phyloP scores from a whole-genome alignment of 2,329 filamentous ascomycete genomes.

The Colletotrichum paranaense region DNA sequence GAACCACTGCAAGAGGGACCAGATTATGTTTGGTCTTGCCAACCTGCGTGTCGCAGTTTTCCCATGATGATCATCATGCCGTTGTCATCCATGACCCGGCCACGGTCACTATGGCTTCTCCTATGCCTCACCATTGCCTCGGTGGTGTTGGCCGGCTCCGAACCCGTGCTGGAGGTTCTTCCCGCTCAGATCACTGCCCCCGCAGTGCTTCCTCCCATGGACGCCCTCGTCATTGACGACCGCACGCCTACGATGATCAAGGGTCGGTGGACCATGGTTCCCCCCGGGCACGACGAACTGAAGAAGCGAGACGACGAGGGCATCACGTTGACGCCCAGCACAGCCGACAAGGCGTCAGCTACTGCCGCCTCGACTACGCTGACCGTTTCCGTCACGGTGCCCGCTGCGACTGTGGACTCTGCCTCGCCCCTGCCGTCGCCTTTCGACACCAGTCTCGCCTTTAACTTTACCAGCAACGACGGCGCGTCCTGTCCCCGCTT shows the following conservation, averaged over 20 bases:
- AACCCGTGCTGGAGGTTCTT: background rate
- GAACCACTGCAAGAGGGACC: constrained; percentile 22
- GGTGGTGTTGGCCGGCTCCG: constrained; percentile 14
- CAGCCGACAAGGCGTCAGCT: background rate
- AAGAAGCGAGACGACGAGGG: constrained; percentile 41
- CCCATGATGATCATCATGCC: constrained; percentile 41
- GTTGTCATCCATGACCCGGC: constrained; percentile 26
- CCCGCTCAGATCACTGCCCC: constrained; percentile 30
- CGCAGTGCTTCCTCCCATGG: constrained; percentile 12
- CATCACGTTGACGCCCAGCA: constrained; percentile 26
- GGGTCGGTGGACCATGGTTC: constrained; percentile 38
- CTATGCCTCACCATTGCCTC: constrained; percentile 41
- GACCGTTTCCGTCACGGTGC: constrained; percentile 30
- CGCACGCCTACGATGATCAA: constrained; percentile 34
- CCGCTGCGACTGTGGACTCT: constrained; percentile 42
- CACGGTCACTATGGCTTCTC: constrained; percentile 44
- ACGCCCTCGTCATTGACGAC: constrained; percentile 34
- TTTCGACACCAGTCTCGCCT: constrained; percentile 73
- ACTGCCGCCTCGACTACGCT: constrained; percentile 23
- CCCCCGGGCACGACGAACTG: constrained; percentile 32
- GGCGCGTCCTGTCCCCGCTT: constrained; percentile 72
- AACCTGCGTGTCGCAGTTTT: constrained; percentile 39
- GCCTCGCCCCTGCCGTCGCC: constrained; percentile 67
- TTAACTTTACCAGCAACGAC: constrained; percentile 67
- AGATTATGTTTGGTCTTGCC: constrained; percentile 40